Evolutionary conservation across 108 stramenopile species (phyloP), one percentile per base, ranked within the genome.

Genomic region (Pseudonitzschia multistriata): DNA sequence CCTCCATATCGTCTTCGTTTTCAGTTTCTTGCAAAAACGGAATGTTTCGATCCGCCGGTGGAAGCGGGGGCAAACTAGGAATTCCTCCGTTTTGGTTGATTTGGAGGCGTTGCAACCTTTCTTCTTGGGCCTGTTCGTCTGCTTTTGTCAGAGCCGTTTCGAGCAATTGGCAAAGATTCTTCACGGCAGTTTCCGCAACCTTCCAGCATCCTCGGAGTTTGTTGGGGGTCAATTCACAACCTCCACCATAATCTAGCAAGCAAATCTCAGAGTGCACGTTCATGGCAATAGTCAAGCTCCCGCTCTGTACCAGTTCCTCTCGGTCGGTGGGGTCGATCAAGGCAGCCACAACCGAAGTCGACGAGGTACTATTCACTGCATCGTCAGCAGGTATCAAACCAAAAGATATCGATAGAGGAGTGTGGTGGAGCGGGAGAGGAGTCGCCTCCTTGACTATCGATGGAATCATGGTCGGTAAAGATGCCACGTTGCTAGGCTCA

Each of bases 351-450:
- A 53, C 24, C 4, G 83, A 66, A 6, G 77, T 81, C 42, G 82
- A 70, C 2, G 85, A 80, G 0, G 75, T 64, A 8, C 29, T 45
- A 17, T 48, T 36, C 25, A 74, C 76, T 42, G 63, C 70, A 64
- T 79, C 80, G 21, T 77, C 79, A 33, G 87, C 84, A n/a, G 89
- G 83, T 68, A 96, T 85, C 29, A 96, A 68, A 3, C 90, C 95
- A 82, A 96, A 97, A 1, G 93, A 88, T 36, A 95, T 78, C 35
- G 91, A 88, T 10, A 96, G 76, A 24, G 96, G 96, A 28, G 93
- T 89, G 73, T 97, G 96, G 76, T 97, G 96, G 69, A 97, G 70
- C 14, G 96, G 93, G 45, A 97, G 80, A 21, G 96, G 95, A 25
- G 89, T 81, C 14, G 95, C 88, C 72, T 97, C 96, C 59, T 89